Base-by-base conservation (phyloP, 352 stramenopile species). In the Phytopythium cucurbitacearum region DNA sequence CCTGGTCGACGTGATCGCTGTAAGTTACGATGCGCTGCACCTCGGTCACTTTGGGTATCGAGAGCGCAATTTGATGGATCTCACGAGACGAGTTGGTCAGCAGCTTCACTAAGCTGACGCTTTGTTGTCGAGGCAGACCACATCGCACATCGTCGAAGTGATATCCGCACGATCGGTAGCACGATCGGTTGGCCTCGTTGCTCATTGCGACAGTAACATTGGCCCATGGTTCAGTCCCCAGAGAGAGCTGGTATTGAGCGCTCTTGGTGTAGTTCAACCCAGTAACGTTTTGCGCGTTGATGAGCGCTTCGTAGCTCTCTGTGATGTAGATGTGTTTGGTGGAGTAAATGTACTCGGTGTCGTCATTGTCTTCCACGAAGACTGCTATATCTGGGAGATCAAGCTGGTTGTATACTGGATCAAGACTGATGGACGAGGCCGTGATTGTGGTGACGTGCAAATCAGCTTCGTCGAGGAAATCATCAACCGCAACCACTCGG, bases 161-260 rank as follows among this genome's bases (percentile, higher is more conserved):
- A 34, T 85, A 89, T 0, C 82, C 82, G 12, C 82, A 92, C n/a
- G 63, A 49, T 12, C 82, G 79, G 51, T 92, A 92, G 53, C 82
- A 92, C 0, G 61, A 56, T 3, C 60, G 56, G 8, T 86, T 71
- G 3, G 61, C 73, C 53, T 92, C 79, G 42, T 90, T 92, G 47
- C 75, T 89, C 65, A 92, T 87, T 3, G 79, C 73, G 33, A 92
- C 73, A 1, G 79, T 90, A 9, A 92, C 79, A 35, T 86, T 81
- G 1, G 76, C 67, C 61, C 76, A 92, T 3, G 79, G 82, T 46
- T 92, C 82, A 0, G 75, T 87, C 13, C 62, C 21, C 0, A 92
- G 51, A 12, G 66, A 52, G 28, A 92, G 65, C 0, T 62, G 62
- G 52, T 92, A 92, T 12, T 57, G 62, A n/a, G 59, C 59, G 2